Conservation (phyloP, 495 filamentous ascomycete species). For the Tuber melanosporum region DNA sequence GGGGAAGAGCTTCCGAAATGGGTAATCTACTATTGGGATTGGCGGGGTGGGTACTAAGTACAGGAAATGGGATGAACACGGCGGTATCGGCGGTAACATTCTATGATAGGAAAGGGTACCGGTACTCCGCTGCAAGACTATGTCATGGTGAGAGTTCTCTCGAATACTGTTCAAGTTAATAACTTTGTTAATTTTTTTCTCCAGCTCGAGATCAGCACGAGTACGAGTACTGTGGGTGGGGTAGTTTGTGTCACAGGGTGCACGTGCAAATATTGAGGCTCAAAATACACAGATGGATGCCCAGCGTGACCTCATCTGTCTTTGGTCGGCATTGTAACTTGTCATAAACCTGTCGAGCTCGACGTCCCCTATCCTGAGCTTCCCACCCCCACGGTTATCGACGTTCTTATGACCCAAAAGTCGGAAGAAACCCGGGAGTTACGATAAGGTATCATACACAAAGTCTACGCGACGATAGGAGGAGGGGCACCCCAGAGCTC, state of each 20-base stretch:
- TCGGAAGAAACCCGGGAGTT: neutral
- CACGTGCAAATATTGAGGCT: neutral
- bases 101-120: neutral
- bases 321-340: neutral
- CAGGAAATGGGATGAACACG: neutral
- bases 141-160: no score
- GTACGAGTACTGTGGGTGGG: neutral
- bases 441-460: neutral
- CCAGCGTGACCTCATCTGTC: neutral
- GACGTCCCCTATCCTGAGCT: neutral
- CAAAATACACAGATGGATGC: neutral
- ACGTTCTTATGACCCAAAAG: neutral
- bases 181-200: no score
- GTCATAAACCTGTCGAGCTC: neutral
- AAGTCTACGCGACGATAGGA: neutral
- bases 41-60: neutral
- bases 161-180: no score
- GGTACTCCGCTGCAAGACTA: neutral
- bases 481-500: neutral
- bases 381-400: neutral
- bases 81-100: neutral
- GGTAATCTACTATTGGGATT: neutral
- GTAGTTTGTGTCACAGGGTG: neutral
- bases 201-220: no score
- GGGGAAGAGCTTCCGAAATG: neutral